phyloP scores from a whole-genome alignment of 2,329 filamentous ascomycete species.

The Fusarium nodosum region DNA sequence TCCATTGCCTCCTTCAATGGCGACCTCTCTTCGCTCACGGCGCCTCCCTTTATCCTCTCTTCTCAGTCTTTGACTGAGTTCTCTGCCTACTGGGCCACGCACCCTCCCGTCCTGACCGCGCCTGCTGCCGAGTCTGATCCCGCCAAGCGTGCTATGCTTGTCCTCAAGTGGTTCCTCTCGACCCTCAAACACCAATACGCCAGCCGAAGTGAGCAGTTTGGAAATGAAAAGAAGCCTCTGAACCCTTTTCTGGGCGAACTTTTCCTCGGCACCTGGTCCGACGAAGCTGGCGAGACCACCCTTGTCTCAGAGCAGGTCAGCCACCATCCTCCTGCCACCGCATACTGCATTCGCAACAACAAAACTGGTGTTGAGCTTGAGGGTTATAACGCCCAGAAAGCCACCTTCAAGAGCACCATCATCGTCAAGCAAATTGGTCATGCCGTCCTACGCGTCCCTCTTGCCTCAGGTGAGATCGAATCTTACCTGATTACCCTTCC shows the following conservation, averaged over 20 bases:
- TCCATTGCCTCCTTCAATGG: conserved; percentile 87
- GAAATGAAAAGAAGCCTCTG: conserved; percentile 96
- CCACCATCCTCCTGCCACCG: conserved; percentile 95
- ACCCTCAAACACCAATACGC: conserved; percentile 90
- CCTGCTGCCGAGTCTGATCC: conserved; percentile 84
- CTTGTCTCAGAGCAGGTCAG: conserved; percentile 94
- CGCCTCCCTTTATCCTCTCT: conserved; percentile 85
- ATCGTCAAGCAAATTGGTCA: conserved; percentile 96
- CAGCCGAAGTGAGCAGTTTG: conserved; percentile 80
- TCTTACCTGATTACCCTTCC: conserved; percentile 93
- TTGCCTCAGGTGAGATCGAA: conserved; percentile 63
- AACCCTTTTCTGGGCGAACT: conserved; percentile 97
- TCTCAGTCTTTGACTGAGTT: conserved; percentile 84
- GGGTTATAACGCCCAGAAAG: conserved; percentile 97
- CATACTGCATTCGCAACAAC: conserved; percentile 91
- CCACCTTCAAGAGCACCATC: conserved; percentile 93
- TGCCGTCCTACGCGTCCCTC: conserved; percentile 81
- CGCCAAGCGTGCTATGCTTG: conserved; percentile 84
- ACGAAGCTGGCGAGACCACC: conserved; percentile 83
- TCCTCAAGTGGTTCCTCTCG: conserved; percentile 96
- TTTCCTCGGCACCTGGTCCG: conserved; percentile 91
- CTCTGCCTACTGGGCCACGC: conserved; percentile 86
- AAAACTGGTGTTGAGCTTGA: conserved; percentile 82
- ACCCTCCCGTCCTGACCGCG: conserved; percentile 82
- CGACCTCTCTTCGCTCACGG: conserved; percentile 83